Evolutionary conservation across 2,329 filamentous ascomycete genomes (phyloP), one percentile per base, ranked within the genome.

Genomic region (Neonectria magnoliae): DNA sequence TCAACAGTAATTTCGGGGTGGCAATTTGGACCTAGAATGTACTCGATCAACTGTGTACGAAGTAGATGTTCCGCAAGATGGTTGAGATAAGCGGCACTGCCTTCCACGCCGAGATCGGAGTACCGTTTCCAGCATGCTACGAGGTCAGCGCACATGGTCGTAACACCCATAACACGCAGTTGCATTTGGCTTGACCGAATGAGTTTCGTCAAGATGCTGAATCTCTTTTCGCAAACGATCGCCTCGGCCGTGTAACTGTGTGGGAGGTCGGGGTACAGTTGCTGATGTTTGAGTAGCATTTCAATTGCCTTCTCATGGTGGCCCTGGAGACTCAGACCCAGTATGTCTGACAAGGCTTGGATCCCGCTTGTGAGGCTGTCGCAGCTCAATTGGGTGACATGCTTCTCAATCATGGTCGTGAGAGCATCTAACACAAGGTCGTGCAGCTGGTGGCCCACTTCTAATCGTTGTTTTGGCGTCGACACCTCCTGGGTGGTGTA

Each of bases 131-230:
- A 96, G 25, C 93, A 82, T 0, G 78, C 75, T 9, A 97, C 86
- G 38, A 98, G 83, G 31, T 93, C 89, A 9, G 75, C 76, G 68
- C 92, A 91, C 87, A 98, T 91, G 20, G 82, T 83, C n/a, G 88
- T 87, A 54, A 95, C 90, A 20, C 93, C 93, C 76, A 88, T 86
- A 13, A 97, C 92, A 41, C 95, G 90, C 41, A 98, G 83, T 74
- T 97, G 93, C 93, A 98, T 97, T 73, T 95, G 93, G 38, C 92
- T 91, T 62, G 93, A 95, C 73, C 87, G 89, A 57, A 98, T 90
- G 69, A 95, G 89, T 69, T 88, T 91, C 71, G 88, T 88, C 56
- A 92, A 81, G 1, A 91, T 81, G 47, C 83, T 82, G 71, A 97
- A 89, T 55, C 88, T 90, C 90, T 92, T 97, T 60, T 89, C 85